Conservation (phyloP, 768 basidiomycete genomes). For the Tulasnella sp. region DNA sequence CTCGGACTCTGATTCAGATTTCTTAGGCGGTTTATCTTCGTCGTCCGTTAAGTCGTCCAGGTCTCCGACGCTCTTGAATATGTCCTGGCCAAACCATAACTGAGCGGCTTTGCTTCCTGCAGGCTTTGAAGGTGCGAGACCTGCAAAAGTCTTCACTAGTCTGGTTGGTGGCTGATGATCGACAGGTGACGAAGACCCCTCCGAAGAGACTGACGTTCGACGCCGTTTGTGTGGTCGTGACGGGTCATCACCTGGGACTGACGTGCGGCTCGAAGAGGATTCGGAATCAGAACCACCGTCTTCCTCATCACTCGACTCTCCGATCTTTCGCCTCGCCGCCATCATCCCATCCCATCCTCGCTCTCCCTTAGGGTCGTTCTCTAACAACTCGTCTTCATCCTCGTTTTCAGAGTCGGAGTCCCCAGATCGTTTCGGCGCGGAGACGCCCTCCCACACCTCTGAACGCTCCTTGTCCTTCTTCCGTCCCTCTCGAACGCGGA, state of each 20-base stretch:
- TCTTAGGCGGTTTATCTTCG: constrained; percentile 40
- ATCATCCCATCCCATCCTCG: constrained; percentile 69
- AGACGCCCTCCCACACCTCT: constrained; percentile 74
- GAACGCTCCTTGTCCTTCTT: constrained; percentile 68
- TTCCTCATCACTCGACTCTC: constrained; percentile 3
- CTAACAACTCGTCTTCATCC: constrained; percentile 31
- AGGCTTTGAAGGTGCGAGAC: constrained; percentile 46
- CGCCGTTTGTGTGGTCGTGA: background rate
- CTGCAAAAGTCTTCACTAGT: constrained; percentile 20
- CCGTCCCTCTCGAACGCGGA: constrained; percentile 73
- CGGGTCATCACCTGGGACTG: background rate
- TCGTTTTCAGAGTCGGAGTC: constrained; percentile 42
- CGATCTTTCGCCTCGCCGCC: constrained; percentile 22
- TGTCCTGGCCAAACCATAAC: constrained; percentile 94
- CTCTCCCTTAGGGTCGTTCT: constrained; percentile 38
- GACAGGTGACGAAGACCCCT: background rate
- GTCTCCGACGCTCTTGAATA: constrained; percentile 61
- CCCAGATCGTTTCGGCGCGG: constrained; percentile 34
- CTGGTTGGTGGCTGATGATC: constrained; percentile 3
- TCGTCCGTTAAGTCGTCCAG: constrained; percentile 40
- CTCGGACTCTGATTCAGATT: constrained; percentile 31
- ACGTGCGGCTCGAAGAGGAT: background rate
- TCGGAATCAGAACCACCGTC: background rate
- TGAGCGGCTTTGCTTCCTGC: constrained; percentile 57
- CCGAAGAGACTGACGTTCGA: background rate